Evolutionary conservation across 345 rosid genomes (phyloP), one percentile per base, ranked within the genome.

Genomic region (Gossypium turneri): DNA sequence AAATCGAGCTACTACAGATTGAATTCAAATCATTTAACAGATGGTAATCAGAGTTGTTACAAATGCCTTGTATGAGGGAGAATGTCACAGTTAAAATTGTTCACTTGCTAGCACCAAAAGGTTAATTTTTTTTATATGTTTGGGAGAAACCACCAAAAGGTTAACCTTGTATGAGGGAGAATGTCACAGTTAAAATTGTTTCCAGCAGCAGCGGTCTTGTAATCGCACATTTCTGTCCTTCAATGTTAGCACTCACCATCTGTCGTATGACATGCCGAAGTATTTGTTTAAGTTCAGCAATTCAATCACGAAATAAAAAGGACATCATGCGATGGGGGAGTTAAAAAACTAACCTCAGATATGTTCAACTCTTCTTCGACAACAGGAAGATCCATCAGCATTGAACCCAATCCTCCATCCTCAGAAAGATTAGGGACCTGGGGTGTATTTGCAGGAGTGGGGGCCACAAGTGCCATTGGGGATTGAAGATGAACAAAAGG

Each of bases 361-460:
- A 78, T 80, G 67, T 59, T 74, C 62, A 81, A 24, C 12, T 83
- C 81, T 29, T 84, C 86, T 7, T 88, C 77, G 80, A 80, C 81
- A 60, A 85, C 83, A 1, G 88, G 85, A 64, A 85, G 73, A 41
- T 85, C 78, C 61, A 73, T 69, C 5, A 78, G 79, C 15, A 6
- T n/a, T 1, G 77, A 73, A 13, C 47, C 75, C 75, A 41, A 57
- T 25, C 60, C 34, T 19, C 56, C 76, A 63, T 76, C 82, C 2
- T 65, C 80, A 0, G 75, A 79, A 55, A 84, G 78, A 78, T 74
- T 63, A 47, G 76, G 72, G 70, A 94, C 57, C 62, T 85, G 88
- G 0, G 97, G 97, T 0, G 97, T 93, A 68, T 94, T 94, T 3
- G 90, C 89, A 0, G 97, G 97, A 76, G 97, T 92, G 0, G 94